phyloP scores from a whole-genome alignment of 495 filamentous ascomycete species.

The Tuber aestivum region DNA sequence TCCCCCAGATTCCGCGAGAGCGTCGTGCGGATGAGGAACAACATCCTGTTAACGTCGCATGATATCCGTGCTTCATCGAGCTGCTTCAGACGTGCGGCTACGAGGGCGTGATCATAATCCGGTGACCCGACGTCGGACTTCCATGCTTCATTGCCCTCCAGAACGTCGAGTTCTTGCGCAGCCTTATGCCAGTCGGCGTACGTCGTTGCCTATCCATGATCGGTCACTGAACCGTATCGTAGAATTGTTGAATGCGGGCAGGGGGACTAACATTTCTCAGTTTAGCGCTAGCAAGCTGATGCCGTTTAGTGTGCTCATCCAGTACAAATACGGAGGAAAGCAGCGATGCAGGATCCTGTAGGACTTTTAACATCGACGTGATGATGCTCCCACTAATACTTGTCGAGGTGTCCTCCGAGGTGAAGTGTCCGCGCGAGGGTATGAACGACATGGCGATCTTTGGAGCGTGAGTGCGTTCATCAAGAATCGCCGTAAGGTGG shows the following conservation, averaged over 20 bases:
- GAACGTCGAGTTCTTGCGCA: slow-evolving; percentile 69
- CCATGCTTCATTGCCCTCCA: slow-evolving; percentile 80
- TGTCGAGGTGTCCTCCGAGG: not conserved
- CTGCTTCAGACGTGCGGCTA: slow-evolving; percentile 62
- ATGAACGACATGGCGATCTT: slow-evolving; percentile 5
- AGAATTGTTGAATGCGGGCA: not conserved
- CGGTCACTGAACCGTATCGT: slow-evolving; percentile 18
- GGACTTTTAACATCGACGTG: slow-evolving; percentile 20
- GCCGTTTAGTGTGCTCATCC: slow-evolving; percentile 27
- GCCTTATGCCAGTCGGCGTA: slow-evolving; percentile 60
- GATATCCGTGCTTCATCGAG: slow-evolving; percentile 68
- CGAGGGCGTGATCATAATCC: slow-evolving; percentile 65
- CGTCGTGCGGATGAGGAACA: slow-evolving; percentile 73
- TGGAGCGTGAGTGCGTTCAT: not conserved
- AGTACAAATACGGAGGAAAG: slow-evolving; percentile 25
- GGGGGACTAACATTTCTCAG: slow-evolving; percentile 27
- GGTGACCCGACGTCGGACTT: slow-evolving; percentile 59
- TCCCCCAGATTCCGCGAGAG: slow-evolving; percentile 74
- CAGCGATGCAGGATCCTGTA: slow-evolving; percentile 19
- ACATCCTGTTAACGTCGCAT: slow-evolving; percentile 69
- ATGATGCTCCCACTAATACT: slow-evolving; percentile 20
- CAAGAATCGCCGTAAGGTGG: not conserved
- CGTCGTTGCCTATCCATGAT: slow-evolving; percentile 51
- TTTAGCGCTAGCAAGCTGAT: slow-evolving; percentile 29
- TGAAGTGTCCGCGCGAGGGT: not conserved